Base-by-base conservation (phyloP, 2,329 filamentous ascomycete genomes). In the Lachnellula arida region DNA sequence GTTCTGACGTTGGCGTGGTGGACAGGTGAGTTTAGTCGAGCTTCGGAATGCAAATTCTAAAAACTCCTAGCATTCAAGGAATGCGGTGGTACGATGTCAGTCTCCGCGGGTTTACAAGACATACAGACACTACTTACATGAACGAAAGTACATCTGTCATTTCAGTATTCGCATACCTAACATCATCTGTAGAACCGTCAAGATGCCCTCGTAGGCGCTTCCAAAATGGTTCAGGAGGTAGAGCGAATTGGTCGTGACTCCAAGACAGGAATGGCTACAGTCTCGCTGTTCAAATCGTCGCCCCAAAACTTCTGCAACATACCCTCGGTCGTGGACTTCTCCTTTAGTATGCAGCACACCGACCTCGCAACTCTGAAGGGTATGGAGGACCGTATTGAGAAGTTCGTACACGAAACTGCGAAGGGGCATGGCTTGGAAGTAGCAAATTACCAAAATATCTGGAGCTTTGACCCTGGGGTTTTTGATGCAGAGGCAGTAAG, bases 231-330 rank as follows among this genome's bases (percentile, higher is more conserved):
- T 59, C 71, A 85, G 0, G 78, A 81, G 49, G 81, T 81, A 0
- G 80, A 87, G 66, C 76, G 77, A 46, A 74, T 86, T 1, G 87
- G 86, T 0, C 77, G 77, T 4, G 73, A 75, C 15, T 76, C 82
- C 58, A 73, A 74, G 2, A 85, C 82, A 3, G 48, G 53, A 5
- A 74, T 89, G 14, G 87, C 84, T 4, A 85, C 81, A 2, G 87
- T 87, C 0, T 87, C 86, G 0, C 87, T 89, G 55, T 69, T 90
- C 48, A 82, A 78, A 22, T 74, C 83, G 2, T 77, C 76, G 40
- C 86, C 86, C 0, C 85, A 85, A 7, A 85, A 80, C 60, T 86
- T 86, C 17, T 89, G 89, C 68, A 90, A 87, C 0, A 83, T 89
- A 0, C 84, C 87, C 0, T 84, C 84, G 0, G 69, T 74, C 28